These are phyloP conservation scores for Fomitopsis palustris DNA, from an alignment of 1,284 basidiomycete species.

Conservation along the genomic window DNA sequence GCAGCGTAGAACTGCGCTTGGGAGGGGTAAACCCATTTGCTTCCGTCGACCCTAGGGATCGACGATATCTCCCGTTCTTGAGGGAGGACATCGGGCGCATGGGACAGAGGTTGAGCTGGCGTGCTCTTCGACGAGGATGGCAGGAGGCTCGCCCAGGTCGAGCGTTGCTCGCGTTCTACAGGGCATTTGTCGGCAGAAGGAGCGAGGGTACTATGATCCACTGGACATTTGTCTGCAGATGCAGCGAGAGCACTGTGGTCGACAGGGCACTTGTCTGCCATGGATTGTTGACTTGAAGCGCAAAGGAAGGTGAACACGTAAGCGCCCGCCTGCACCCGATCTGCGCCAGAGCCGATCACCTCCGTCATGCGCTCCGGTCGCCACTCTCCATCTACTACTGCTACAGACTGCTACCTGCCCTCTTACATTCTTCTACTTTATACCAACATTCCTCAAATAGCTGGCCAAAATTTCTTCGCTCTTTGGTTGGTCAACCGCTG, in stretches of 20 bases:
- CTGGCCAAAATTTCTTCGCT: too few species aligned
- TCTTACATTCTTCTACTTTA: too few species aligned
- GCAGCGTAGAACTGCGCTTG: conserved; percentile 96
- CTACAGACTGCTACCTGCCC: too few species aligned
- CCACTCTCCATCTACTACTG: too few species aligned
- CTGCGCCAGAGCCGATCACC: neutral
- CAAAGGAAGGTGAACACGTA: conserved; percentile 16
- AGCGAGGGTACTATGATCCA: conserved; percentile 34
- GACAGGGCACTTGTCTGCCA: conserved; percentile 9
- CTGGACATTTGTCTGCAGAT: conserved; percentile 59
- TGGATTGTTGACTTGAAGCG: neutral
- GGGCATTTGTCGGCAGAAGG: conserved; percentile 39
- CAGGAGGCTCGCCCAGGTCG: conserved; percentile 51
- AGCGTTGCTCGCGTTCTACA: conserved; percentile 51
- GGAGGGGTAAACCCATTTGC: conserved; percentile 98
- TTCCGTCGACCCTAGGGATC: conserved; percentile 72
- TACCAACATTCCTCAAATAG: too few species aligned
- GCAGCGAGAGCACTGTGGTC: neutral
- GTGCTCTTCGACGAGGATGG: conserved; percentile 28
- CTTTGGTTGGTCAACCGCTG: too few species aligned
- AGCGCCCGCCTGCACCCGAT: neutral
- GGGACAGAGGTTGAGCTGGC: conserved; percentile 17
- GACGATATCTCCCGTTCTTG: conserved; percentile 81
- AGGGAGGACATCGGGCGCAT: conserved; percentile 40
- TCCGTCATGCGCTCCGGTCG: neutral